Evolutionary conservation across 2,329 filamentous ascomycete species (phyloP).

Genomic region (Botrytis aclada): DNA sequence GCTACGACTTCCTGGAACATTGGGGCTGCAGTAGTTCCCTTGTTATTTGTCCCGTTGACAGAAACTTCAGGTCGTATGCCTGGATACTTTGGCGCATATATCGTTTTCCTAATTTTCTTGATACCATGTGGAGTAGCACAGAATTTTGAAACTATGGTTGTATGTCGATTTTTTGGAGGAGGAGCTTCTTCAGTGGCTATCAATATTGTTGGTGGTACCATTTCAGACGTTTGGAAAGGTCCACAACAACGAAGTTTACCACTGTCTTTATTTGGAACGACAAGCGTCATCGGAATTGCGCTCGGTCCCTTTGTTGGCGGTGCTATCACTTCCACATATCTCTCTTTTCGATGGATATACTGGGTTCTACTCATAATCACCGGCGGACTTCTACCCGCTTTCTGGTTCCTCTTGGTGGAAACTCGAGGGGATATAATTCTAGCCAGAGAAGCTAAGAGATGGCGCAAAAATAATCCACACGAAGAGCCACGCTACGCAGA

Average conservation of each 20-base stretch:
- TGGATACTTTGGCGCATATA: slow-evolving; percentile 31
- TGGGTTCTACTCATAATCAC: slow-evolving; percentile 42
- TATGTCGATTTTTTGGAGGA: slow-evolving; percentile 35
- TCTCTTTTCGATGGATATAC: slow-evolving; percentile 36
- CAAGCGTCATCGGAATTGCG: slow-evolving; percentile 67
- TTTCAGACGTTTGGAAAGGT: slow-evolving; percentile 29
- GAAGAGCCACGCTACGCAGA: slow-evolving; percentile 12
- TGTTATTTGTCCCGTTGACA: slow-evolving; percentile 44
- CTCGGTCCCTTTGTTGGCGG: slow-evolving; percentile 35
- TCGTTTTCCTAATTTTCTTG: slow-evolving; percentile 33
- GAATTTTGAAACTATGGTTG: slow-evolving; percentile 33
- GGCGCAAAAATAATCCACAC: slow-evolving; percentile 22
- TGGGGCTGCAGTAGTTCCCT: slow-evolving; percentile 42
- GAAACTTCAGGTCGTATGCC: slow-evolving; percentile 39
- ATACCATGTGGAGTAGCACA: slow-evolving; percentile 38
- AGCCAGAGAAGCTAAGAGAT: slow-evolving; percentile 19
- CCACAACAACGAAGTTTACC: slow-evolving; percentile 32
- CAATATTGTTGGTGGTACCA: slow-evolving; percentile 25
- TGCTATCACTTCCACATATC: slow-evolving; percentile 26
- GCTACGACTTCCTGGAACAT: slow-evolving; percentile 43
- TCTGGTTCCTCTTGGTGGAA: slow-evolving; percentile 43
- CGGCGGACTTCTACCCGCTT: slow-evolving; percentile 42
- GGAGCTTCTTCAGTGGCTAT: slow-evolving; percentile 30
- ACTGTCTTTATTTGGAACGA: slow-evolving; percentile 59
- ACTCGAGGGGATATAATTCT: slow-evolving; percentile 44